These are phyloP conservation scores for Chiua sp. DNA, from an alignment of 1,284 basidiomycete genomes.

Conservation along the genomic window DNA sequence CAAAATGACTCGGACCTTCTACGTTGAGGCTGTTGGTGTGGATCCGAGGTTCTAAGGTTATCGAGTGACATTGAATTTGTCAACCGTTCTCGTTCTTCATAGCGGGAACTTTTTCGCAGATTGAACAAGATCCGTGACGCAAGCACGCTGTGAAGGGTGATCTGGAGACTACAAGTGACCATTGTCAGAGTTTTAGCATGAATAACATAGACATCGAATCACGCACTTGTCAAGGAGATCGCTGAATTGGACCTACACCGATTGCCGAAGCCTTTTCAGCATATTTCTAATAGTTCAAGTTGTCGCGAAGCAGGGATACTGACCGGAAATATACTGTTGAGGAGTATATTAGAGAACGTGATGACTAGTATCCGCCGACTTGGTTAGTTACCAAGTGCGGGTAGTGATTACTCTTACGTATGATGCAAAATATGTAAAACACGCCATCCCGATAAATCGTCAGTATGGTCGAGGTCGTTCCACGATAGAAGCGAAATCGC, in stretches of 20 bases:
- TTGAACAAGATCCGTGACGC: conserved; percentile 21
- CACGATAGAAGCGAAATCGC: conserved; percentile 12
- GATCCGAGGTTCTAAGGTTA: too few species aligned
- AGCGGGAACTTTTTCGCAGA: conserved; percentile 6
- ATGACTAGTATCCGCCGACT: conserved; percentile 3
- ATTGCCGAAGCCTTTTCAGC: too few species aligned
- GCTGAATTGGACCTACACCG: conserved; percentile 8
- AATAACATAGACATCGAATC: not conserved
- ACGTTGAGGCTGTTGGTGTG: too few species aligned
- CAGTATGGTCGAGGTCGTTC: conserved; percentile 3
- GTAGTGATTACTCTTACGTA: conserved; percentile 9
- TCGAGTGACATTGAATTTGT: not conserved
- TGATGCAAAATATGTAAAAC: conserved; percentile 21
- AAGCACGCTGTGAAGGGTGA: conserved; percentile 18
- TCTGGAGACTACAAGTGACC: conserved; percentile 7
- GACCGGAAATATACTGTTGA: conserved; percentile 21
- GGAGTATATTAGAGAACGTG: conserved; percentile 21
- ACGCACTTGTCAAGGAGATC: conserved; percentile 6
- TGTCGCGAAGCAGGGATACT: not conserved
- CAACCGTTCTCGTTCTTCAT: not conserved
- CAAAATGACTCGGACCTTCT: too few species aligned
- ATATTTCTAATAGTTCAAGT: too few species aligned
- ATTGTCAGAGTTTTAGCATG: not conserved
- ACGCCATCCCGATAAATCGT: conserved; percentile 20
- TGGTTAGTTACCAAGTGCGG: not conserved